Conservation (phyloP, 345 rosid species). For the Citrus sinensis region DNA sequence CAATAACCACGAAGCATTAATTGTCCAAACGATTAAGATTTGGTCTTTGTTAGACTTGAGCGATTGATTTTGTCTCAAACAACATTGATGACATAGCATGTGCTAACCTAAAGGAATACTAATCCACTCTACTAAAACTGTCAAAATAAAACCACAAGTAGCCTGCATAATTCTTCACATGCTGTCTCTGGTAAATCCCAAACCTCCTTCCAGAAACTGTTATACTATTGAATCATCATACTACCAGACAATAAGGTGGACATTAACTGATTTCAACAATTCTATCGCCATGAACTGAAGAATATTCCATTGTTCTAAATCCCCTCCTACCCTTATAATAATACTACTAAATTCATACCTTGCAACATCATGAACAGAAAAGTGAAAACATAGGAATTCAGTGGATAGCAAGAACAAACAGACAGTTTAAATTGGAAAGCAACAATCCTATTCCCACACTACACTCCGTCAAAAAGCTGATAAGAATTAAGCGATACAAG, state of each 20-base stretch:
- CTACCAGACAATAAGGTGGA: not conserved
- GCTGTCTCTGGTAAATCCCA: not conserved
- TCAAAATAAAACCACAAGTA: too few species aligned
- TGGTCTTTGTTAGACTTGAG: not conserved
- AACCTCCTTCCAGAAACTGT: not conserved
- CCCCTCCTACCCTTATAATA: too few species aligned
- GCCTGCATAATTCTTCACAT: not conserved
- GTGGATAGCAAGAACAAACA: not conserved
- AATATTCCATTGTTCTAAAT: not conserved
- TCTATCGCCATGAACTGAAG: too few species aligned
- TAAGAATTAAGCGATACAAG: not conserved
- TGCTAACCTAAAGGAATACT: not conserved
- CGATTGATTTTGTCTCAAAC: not conserved
- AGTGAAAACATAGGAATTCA: not conserved
- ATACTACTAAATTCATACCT: not conserved
- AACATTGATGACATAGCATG: not conserved
- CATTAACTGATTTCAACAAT: too few species aligned
- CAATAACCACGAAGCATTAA: not conserved
- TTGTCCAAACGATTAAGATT: not conserved
- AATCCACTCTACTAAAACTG: not conserved
- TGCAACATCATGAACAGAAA: not conserved
- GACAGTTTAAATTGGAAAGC: not conserved
- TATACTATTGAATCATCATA: not conserved
- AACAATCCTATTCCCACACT: not conserved
- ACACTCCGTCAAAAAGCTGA: not conserved